Base-by-base conservation (phyloP, 2,329 filamentous ascomycete genomes). In the Madurella fahalii region DNA sequence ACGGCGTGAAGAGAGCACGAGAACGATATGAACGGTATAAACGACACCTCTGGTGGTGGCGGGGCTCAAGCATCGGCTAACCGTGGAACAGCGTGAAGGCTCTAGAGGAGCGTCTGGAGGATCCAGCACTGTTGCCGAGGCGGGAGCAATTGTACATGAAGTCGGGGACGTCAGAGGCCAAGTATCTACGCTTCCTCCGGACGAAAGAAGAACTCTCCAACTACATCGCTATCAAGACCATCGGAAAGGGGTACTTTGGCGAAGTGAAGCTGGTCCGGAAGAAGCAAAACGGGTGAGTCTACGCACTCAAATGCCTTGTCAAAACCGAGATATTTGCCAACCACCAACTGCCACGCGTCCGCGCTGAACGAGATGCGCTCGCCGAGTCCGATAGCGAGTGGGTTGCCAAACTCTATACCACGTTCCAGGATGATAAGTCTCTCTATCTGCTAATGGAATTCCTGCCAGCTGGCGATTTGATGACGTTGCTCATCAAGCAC, bases 241-340 rank as follows among this genome's bases (percentile, higher is more conserved):
- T 99, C 64, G 94, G 94, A 67, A 97, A 97, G 79, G 94, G 94
- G 72, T 93, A 93, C 12, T 97, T 97, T 68, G 94, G 94, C 70
- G 94, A 99, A 73, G 94, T 99, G 65, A 95, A 95, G 74, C 80
- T 99, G 58, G 94, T 99, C 53, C 91, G 96, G 75, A 89, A 95
- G 75, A 96, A 92, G 80, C 85, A 89, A 50, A 93, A 97, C 67
- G 90, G 90, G 72, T 95, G 95, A 74, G 91, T 99, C 61, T 99
- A 97, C 66, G 94, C 94, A 56, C 87, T 99, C 78, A 99, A 99
- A 78, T 96, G 93, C 43, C 79, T 97, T 63, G 90, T 97, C 72
- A 99, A 99, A 79, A 90, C 90, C 45, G 93, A 97, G 73, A 97
- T 97, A 94, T 96, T 96, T 77, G 96, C 95, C 75, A 96, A 95